phyloP scores from a whole-genome alignment of 495 filamentous ascomycete genomes.

The Aspergillus hancockii region DNA sequence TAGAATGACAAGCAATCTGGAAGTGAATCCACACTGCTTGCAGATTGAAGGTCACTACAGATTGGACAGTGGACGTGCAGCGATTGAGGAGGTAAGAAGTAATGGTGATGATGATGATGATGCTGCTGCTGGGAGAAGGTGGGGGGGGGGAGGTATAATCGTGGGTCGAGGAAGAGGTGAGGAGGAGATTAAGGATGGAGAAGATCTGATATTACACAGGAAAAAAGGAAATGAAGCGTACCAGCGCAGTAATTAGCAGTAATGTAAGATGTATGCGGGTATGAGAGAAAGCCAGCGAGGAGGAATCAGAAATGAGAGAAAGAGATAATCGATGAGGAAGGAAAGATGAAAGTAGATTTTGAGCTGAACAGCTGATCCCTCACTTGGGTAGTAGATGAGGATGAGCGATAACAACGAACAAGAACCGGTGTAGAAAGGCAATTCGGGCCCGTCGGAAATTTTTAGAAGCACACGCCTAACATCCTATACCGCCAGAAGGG shows the following conservation, averaged over 20 bases:
- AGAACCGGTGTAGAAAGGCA: not conserved
- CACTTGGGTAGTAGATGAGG: slow-evolving; percentile 19
- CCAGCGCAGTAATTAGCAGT: slow-evolving; percentile 4
- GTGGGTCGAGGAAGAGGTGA: slow-evolving; percentile 3
- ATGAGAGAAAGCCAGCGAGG: not conserved
- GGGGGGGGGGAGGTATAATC: slow-evolving; percentile 13
- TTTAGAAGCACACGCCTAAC: slow-evolving; percentile 7
- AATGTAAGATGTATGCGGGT: slow-evolving; percentile 4
- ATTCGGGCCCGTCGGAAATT: slow-evolving; percentile 7
- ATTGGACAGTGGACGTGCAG: slow-evolving; percentile 14
- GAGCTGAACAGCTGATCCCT: slow-evolving; percentile 26
- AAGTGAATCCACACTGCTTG: slow-evolving; percentile 8
- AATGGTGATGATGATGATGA: slow-evolving; percentile 13
- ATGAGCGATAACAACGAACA: slow-evolving; percentile 1
- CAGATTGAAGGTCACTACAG: slow-evolving; percentile 11
- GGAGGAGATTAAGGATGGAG: slow-evolving; percentile 8
- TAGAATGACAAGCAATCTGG: slow-evolving; percentile 13
- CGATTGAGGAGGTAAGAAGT: slow-evolving; percentile 1
- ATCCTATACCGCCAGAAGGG: slow-evolving; percentile 7
- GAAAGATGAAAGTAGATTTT: slow-evolving; percentile 7
- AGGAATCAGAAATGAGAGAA: slow-evolving; percentile 20
- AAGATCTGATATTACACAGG: slow-evolving; percentile 11
- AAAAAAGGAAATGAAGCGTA: slow-evolving; percentile 11
- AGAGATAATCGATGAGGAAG: slow-evolving; percentile 6
- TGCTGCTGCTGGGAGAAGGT: slow-evolving; percentile 5